A percentile compares a stretch with the other conserved stretches of the same genome.
phyloP scores from a whole-genome alignment of 805 yeast genomes.

The Wickerhamomyces ciferrii region DNA sequence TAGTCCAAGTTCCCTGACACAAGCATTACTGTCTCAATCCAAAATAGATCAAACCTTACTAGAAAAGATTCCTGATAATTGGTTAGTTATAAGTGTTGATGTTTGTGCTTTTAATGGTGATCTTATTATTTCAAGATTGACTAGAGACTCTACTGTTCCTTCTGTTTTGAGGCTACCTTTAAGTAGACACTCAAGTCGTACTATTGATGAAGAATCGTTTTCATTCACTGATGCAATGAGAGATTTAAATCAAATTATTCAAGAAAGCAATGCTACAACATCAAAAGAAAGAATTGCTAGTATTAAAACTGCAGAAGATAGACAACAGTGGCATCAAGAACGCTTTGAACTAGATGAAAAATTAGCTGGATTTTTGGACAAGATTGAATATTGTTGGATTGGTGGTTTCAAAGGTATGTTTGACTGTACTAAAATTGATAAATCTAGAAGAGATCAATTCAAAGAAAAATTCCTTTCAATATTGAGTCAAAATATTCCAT shows the following conservation, averaged over 20 bases:
- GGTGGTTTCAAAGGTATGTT: constrained; percentile 74
- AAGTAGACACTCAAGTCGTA: constrained; percentile 40
- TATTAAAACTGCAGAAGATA: constrained; percentile 51
- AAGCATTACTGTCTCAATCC: neutral
- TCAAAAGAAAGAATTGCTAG: constrained; percentile 43
- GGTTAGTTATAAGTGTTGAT: constrained; percentile 62
- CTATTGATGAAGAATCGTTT: constrained; percentile 34
- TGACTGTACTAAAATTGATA: constrained; percentile 25
- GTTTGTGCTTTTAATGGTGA: constrained; percentile 53
- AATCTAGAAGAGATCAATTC: constrained; percentile 26
- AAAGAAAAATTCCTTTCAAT: constrained; percentile 31
- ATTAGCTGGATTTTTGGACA: constrained; percentile 45
- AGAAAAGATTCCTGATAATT: constrained; percentile 33
- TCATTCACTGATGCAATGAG: constrained; percentile 39
- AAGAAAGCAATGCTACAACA: constrained; percentile 58
- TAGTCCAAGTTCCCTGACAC: constrained; percentile 2
- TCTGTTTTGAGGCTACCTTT: constrained; percentile 56
- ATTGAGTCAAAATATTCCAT: constrained; percentile 42
- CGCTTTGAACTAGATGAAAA: constrained; percentile 58
- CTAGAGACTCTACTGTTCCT: constrained; percentile 28
- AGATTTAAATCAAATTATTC: constrained; percentile 47
- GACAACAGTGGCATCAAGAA: constrained; percentile 74
- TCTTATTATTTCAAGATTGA: constrained; percentile 45
- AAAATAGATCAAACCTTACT: constrained; percentile 4
- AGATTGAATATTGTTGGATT: constrained; percentile 64